These are phyloP conservation scores for Candida arabinofermentans DNA, from an alignment of 805 yeast genomes.

Conservation along the genomic window DNA sequence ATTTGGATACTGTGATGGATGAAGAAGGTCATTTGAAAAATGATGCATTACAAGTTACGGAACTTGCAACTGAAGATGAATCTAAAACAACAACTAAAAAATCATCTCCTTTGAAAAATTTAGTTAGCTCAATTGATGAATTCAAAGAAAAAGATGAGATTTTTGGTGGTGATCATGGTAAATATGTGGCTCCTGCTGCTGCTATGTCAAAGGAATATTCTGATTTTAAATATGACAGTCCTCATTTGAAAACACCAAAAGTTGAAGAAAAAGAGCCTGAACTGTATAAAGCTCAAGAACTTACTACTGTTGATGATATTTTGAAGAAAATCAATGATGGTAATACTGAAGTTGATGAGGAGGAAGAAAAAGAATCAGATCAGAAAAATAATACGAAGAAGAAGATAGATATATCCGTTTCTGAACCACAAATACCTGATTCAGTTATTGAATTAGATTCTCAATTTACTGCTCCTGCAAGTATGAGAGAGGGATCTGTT, in stretches of 20 bases:
- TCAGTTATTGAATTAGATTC: slow-evolving; percentile 36
- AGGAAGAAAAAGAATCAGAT: slow-evolving; percentile 8
- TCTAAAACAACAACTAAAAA: neutral
- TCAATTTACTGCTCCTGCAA: slow-evolving; percentile 39
- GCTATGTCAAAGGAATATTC: slow-evolving; percentile 19
- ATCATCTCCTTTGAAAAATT: slow-evolving; percentile 2
- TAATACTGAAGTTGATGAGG: slow-evolving; percentile 12
- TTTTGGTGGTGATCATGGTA: slow-evolving; percentile 30
- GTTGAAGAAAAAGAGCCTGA: slow-evolving; percentile 9
- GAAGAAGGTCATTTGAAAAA: slow-evolving; percentile 48
- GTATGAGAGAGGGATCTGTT: slow-evolving; percentile 39
- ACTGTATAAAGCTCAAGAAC: slow-evolving; percentile 22
- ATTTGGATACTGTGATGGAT: slow-evolving; percentile 49
- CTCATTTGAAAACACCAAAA: slow-evolving; percentile 6
- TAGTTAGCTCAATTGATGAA: slow-evolving; percentile 4
- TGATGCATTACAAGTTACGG: slow-evolving; percentile 36
- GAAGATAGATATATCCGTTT: slow-evolving; percentile 4
- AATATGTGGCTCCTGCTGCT: slow-evolving; percentile 34
- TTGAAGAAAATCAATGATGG: slow-evolving; percentile 32
- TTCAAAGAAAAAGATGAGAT: slow-evolving; percentile 12
- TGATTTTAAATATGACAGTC: slow-evolving; percentile 14
- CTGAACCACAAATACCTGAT: slow-evolving; percentile 30
- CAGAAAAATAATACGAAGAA: slow-evolving; percentile 7
- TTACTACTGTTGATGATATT: slow-evolving; percentile 29
- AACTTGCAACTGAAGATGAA: slow-evolving; percentile 9